Percentiles rank a stretch among this genome's conserved stretches.
Conservation (phyloP, 208 protist genomes). For the Crithidia brevicula region DNA sequence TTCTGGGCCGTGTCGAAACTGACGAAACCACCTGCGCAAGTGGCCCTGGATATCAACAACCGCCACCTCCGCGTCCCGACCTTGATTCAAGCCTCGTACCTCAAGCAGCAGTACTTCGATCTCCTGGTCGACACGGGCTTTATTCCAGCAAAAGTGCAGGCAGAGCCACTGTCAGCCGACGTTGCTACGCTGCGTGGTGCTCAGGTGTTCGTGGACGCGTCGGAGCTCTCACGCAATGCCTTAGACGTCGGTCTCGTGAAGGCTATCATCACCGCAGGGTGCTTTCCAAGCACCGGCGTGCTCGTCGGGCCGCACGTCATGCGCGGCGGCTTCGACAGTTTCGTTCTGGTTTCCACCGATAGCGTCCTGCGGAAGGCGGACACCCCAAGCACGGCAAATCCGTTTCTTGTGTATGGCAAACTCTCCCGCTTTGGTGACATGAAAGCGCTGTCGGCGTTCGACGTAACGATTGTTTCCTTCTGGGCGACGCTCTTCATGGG, state of each 20-base stretch:
- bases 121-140: conserved; percentile 63
- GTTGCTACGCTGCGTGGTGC: background rate
- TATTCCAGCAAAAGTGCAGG: conserved; percentile 17
- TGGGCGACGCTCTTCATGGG: conserved; percentile 82
- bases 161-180: background rate
- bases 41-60: conserved; percentile 47
- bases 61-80: conserved; percentile 68
- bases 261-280: conserved; percentile 54
- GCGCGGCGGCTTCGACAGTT: conserved; percentile 58
- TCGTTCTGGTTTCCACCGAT: conserved; percentile 35
- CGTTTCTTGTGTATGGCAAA: conserved; percentile 80
- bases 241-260: conserved; percentile 74
- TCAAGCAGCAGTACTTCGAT: conserved; percentile 81
- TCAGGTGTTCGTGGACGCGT: conserved; percentile 68
- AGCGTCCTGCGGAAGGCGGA: conserved; percentile 48
- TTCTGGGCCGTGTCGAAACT: conserved; percentile 73
- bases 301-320: conserved; percentile 45
- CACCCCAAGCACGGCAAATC: conserved; percentile 36
- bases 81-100: conserved; percentile 54
- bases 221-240: conserved; percentile 56
- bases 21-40: conserved; percentile 40
- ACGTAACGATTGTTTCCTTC: conserved; percentile 57
- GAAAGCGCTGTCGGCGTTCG: conserved; percentile 38
- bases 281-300: conserved; percentile 76
- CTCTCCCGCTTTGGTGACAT: conserved; percentile 39